These are phyloP conservation scores for Leccinum longicurvipes DNA, from an alignment of 768 basidiomycete genomes.

Conservation along the genomic window DNA sequence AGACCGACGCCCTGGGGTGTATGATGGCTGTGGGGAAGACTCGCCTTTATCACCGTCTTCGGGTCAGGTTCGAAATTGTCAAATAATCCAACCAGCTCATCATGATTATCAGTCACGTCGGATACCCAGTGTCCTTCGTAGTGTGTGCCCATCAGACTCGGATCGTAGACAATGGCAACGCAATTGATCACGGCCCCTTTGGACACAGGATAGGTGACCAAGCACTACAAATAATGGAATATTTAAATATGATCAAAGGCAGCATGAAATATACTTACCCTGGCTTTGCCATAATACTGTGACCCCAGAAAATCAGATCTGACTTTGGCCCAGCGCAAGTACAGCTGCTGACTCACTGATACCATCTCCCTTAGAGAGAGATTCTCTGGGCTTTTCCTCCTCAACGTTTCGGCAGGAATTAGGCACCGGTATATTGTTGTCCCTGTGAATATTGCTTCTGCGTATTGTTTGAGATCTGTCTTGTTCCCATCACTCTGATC, in stretches of 20 bases:
- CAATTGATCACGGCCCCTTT: slow-evolving; percentile 36
- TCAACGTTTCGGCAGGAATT: slow-evolving; percentile 32
- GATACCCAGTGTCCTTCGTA: slow-evolving; percentile 34
- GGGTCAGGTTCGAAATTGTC: slow-evolving; percentile 38
- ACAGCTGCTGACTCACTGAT: slow-evolving; percentile 17
- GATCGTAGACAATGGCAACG: slow-evolving; percentile 31
- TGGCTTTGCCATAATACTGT: slow-evolving; percentile 14
- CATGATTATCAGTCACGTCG: slow-evolving; percentile 25
- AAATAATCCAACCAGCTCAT: slow-evolving; percentile 32
- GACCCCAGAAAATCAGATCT: slow-evolving; percentile 7
- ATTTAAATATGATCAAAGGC: neutral
- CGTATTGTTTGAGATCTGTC: slow-evolving; percentile 5
- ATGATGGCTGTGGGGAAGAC: neutral
- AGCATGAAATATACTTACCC: neutral
- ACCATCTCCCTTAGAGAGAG: slow-evolving; percentile 13
- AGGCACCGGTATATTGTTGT: slow-evolving; percentile 38
- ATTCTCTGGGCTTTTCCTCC: slow-evolving; percentile 20
- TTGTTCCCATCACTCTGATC: neutral
- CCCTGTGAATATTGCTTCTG: slow-evolving; percentile 40
- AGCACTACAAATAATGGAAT: slow-evolving; percentile 28
- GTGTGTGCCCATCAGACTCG: slow-evolving; percentile 25
- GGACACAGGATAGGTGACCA: slow-evolving; percentile 40
- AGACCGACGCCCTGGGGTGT: neutral
- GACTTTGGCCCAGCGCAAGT: neutral
- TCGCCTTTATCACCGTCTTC: slow-evolving; percentile 27